Conservation (phyloP, 257 asterid species). For the Striga asiatica region DNA sequence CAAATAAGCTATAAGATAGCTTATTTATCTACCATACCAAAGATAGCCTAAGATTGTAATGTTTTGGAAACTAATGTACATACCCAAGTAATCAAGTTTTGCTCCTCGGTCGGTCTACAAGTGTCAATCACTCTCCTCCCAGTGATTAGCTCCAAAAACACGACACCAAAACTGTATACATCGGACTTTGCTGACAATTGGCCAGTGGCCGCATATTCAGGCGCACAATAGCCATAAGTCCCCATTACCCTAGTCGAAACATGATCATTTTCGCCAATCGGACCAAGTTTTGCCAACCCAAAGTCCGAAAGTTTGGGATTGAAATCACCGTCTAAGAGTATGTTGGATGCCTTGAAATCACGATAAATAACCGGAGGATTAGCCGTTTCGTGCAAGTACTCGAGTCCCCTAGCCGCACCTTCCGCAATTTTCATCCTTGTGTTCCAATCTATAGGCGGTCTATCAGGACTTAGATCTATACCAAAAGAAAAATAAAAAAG, state of each 20-base stretch:
- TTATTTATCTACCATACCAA: too few relatives aligned
- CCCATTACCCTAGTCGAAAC: slow-evolving; percentile 50
- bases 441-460: slow-evolving; percentile 38
- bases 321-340: slow-evolving; percentile 34
- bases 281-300: slow-evolving; percentile 51
- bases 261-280: slow-evolving; percentile 21
- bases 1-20: too few relatives aligned
- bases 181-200: slow-evolving; percentile 38
- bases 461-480: slow-evolving; percentile 10
- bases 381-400: slow-evolving; percentile 44
- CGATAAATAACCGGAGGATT: slow-evolving; percentile 51
- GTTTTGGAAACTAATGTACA: too few relatives aligned
- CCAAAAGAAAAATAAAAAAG: too few relatives aligned
- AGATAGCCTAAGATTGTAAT: too few relatives aligned
- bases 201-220: slow-evolving; percentile 41
- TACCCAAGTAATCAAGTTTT: slow-evolving; percentile 48
- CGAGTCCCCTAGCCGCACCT: slow-evolving; percentile 53
- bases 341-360: slow-evolving; percentile 55
- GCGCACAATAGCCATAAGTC: slow-evolving; percentile 59
- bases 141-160: slow-evolving; percentile 46
- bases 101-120: slow-evolving; percentile 33
- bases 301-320: slow-evolving; percentile 53
- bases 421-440: slow-evolving; percentile 51
- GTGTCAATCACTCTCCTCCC: slow-evolving; percentile 46
- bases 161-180: slow-evolving; percentile 52